Evolutionary conservation across 805 yeast genomes (phyloP).

Genomic region (Ogataea methylovora): DNA sequence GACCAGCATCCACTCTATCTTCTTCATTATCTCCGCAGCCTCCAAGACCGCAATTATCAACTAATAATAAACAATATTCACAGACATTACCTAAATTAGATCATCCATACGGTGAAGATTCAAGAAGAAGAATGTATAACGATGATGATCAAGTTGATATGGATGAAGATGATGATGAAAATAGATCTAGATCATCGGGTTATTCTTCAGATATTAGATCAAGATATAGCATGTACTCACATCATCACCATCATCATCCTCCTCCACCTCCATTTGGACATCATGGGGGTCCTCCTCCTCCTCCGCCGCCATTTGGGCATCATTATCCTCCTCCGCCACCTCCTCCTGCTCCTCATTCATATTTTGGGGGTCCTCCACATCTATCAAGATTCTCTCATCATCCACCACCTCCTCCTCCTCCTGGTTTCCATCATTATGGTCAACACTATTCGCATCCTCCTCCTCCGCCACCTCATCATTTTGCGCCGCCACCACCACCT

Average conservation of each 20-base stretch:
- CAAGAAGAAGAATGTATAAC: too few relatives aligned
- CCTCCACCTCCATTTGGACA: neutral
- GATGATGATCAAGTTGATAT: too few relatives aligned
- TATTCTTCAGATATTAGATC: neutral
- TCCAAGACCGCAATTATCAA: too few relatives aligned
- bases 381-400: too few relatives aligned
- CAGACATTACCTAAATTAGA: too few relatives aligned
- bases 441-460: slow-evolving; percentile 11
- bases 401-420: slow-evolving; percentile 4
- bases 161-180: too few relatives aligned
- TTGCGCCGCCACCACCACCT: slow-evolving; percentile 19
- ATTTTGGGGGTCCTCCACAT: neutral
- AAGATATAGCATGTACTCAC: neutral
- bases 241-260: neutral
- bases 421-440: slow-evolving; percentile 1
- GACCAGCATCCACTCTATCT: too few relatives aligned
- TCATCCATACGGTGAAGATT: too few relatives aligned
- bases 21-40: too few relatives aligned
- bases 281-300: slow-evolving; percentile 1
- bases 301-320: slow-evolving; percentile 2
- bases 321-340: slow-evolving; percentile 1
- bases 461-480: slow-evolving; percentile 17
- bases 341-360: slow-evolving; percentile 5
- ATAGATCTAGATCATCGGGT: neutral
- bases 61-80: too few relatives aligned